A percentile compares a stretch with the other conserved stretches of the same genome.
These are phyloP conservation scores for Coelastrella sp. DNA, from an alignment of 139 green algal genomes.

Conservation along the genomic window DNA sequence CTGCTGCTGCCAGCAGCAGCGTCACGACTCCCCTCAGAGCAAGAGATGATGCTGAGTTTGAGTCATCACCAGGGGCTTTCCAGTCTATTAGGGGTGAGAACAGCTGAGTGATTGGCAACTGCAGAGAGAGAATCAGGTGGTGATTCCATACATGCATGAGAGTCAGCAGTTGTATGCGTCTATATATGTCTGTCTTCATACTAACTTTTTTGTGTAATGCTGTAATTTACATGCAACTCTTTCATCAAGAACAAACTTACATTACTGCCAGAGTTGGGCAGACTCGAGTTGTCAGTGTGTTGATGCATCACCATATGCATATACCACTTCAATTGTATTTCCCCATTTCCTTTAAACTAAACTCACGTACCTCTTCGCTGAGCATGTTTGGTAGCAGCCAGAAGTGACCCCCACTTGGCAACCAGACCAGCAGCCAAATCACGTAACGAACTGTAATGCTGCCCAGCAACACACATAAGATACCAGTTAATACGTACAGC, in stretches of 20 bases:
- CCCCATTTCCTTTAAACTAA: too few species aligned
- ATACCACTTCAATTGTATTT: too few species aligned
- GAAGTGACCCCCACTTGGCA: conserved; percentile 70
- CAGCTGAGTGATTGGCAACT: conserved; percentile 65
- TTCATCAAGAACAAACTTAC: too few species aligned
- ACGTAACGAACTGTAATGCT: conserved; percentile 77
- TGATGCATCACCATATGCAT: too few species aligned
- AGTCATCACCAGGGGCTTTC: conserved; percentile 27
- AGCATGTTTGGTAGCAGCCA: conserved; percentile 91
- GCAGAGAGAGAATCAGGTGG: too few species aligned
- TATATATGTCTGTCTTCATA: too few species aligned
- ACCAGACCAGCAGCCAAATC: conserved; percentile 50
- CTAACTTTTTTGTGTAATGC: too few species aligned
- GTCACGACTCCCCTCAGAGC: conserved; percentile 4
- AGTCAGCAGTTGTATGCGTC: too few species aligned
- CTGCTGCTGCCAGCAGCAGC: conserved; percentile 18
- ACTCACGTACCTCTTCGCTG: conserved; percentile 70
- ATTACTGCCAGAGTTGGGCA: too few species aligned
- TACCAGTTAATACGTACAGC: conserved; percentile 22
- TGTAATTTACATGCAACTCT: too few species aligned
- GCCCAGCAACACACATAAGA: conserved; percentile 45
- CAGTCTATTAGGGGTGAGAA: conserved; percentile 63
- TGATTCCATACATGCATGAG: not conserved
- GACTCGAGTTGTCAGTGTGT: too few species aligned
- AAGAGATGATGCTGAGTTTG: conserved; percentile 42